Evolutionary conservation across 495 filamentous ascomycete genomes (phyloP).

Genomic region (Rostrohypoxylon terebratum): DNA sequence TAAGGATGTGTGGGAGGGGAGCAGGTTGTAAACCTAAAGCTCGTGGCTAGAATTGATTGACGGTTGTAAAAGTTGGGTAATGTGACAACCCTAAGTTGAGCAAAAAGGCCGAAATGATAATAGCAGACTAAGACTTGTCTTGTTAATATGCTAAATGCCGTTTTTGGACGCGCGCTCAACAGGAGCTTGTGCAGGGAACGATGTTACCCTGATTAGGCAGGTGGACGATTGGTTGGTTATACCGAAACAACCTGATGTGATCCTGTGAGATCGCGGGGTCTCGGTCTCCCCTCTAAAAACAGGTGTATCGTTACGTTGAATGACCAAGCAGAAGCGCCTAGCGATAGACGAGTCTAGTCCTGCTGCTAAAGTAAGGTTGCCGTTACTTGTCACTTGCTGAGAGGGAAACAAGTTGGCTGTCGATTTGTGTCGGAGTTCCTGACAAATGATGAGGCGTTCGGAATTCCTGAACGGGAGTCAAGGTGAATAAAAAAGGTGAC

Average conservation of each 20-base stretch:
- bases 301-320: conserved; percentile 47
- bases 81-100: conserved; percentile 38
- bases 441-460: conserved; percentile 16
- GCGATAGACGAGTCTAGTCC: conserved; percentile 20
- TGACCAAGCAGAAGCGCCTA: conserved; percentile 21
- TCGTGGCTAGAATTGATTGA: conserved; percentile 28
- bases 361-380: conserved; percentile 42
- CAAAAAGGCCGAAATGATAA: conserved; percentile 33
- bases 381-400: conserved; percentile 28
- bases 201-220: conserved; percentile 48
- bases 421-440: conserved; percentile 27
- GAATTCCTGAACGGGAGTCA: conserved; percentile 34
- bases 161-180: conserved; percentile 33
- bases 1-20: conserved; percentile 8
- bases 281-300: conserved; percentile 21
- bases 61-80: conserved; percentile 33
- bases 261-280: conserved; percentile 46
- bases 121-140: conserved; percentile 24
- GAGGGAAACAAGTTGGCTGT: neutral
- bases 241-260: conserved; percentile 42
- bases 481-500: conserved; percentile 26
- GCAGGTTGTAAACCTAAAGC: conserved; percentile 27
- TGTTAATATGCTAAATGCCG: conserved; percentile 27
- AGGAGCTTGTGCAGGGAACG: conserved; percentile 35
- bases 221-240: conserved; percentile 38